A percentile compares a stretch with the other conserved stretches of the same genome.
Evolutionary conservation across 129 eudicot genomes (phyloP).

Genomic region (Dittrichia graveolens): DNA sequence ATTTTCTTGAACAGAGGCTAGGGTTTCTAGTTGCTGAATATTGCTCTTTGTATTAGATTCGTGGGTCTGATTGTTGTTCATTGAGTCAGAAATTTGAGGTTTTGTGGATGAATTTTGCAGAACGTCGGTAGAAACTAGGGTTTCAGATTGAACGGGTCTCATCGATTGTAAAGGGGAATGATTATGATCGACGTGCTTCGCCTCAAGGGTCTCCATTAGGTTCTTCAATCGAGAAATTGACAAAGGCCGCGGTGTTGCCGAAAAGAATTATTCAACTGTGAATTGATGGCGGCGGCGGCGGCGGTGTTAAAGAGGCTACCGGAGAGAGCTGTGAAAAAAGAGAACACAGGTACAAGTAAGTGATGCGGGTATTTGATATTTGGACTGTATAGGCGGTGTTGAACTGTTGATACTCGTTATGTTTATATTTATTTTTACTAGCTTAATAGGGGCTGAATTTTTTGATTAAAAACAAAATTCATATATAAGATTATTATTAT

Average conservation of each 20-base stretch:
- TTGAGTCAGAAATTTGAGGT: background rate
- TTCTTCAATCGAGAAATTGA: background rate
- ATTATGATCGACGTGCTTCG: constrained; percentile 20
- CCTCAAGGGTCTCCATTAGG: constrained; percentile 20
- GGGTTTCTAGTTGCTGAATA: constrained; percentile 12
- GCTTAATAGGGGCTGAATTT: no score
- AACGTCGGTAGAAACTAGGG: constrained; percentile 4
- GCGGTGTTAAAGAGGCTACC: background rate
- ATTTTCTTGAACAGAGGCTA: constrained; percentile 21
- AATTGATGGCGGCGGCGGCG: constrained; percentile 3
- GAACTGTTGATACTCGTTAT: no score
- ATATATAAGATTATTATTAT: no score
- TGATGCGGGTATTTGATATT: background rate
- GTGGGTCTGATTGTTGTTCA: constrained; percentile 1
- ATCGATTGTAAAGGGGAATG: constrained; percentile 24
- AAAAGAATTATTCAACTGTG: background rate
- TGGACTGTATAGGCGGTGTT: no score
- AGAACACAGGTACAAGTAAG: background rate
- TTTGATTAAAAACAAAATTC: no score
- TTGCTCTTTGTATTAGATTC: background rate
- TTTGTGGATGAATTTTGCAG: constrained; percentile 13
- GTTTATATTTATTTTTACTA: no score
- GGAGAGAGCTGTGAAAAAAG: background rate
- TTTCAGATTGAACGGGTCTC: constrained; percentile 9
- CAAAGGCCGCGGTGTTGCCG: background rate